Evolutionary conservation across 1,284 basidiomycete species (phyloP).

Genomic region (Tylopilus sp.): DNA sequence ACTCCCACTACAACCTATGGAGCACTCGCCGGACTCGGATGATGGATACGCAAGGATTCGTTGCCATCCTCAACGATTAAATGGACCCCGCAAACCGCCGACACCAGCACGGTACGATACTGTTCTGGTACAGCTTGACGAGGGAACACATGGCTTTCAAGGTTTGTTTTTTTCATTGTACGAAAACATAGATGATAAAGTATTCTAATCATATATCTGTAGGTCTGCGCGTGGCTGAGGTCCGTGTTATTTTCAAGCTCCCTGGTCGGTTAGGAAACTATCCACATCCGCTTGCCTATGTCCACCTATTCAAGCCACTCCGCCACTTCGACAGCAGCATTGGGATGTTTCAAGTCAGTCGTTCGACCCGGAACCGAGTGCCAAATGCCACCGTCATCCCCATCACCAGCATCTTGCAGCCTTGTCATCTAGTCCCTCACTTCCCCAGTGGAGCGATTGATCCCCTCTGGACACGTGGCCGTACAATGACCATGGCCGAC

Average conservation of each 20-base stretch:
- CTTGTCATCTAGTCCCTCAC: conserved; percentile 19
- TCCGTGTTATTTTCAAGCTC: conserved; percentile 16
- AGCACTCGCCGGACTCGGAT: neutral
- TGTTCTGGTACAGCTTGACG: neutral
- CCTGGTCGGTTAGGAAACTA: conserved; percentile 7
- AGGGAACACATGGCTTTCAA: neutral
- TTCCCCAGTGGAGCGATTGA: conserved; percentile 11
- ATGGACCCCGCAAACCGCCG: neutral
- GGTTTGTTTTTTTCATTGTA: too few relatives aligned
- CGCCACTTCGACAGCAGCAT: neutral
- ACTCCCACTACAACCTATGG: neutral
- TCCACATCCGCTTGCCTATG: conserved; percentile 7
- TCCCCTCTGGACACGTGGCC: neutral
- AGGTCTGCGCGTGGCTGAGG: conserved; percentile 14
- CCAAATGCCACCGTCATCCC: conserved; percentile 4
- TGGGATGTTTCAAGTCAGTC: conserved; percentile 10
- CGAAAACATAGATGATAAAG: too few relatives aligned
- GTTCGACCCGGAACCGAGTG: neutral
- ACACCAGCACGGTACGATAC: conserved; percentile 1
- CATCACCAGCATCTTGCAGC: neutral
- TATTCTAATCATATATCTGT: neutral
- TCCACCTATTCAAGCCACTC: conserved; percentile 19
- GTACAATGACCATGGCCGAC: neutral
- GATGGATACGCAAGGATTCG: neutral
- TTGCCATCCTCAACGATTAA: neutral